Evolutionary conservation across 768 basidiomycete genomes (phyloP), one percentile per base, ranked within the genome.

Genomic region (Nevesoporus exiguus): DNA sequence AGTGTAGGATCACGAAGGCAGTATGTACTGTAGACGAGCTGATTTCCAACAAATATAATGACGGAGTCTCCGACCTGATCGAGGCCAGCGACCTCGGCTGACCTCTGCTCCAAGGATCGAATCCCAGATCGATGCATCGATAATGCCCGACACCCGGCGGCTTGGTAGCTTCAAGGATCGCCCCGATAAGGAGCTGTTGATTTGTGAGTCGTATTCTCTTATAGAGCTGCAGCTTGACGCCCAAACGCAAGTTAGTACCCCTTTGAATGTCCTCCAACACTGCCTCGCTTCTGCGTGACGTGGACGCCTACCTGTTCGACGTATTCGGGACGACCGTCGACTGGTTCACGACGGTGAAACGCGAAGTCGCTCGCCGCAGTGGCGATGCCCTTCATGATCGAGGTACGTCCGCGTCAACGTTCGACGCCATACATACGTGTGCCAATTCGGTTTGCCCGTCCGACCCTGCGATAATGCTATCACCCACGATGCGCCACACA

Each of bases 261-360:
- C 3, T 6, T 7, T 5, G 21, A 8, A 58, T 59, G 60, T 36
- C 60, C 8, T 40, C 46, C 24, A 1, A 45, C 15, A 45, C 44
- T 10, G 2, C 15, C 7, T 37, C 37, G 7, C 11, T 52, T 19
- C 33, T 62, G 21, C 54, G 57, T 27, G 65, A 68, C 19, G 63
- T 80, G 22, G 73, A 80, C 30, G 77, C 70, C 7, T 71, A 77
- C 33, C 37, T 78, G 9, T 81, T 81, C 48, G 80, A 81, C 43
- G 74, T 77, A 14, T 74, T 82, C 44, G 80, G 80, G 5, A 82
- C 80, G 1, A 74, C 76, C 3, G 77, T 80, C 11, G 77, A 81
- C 55, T 81, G 69, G 67, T 62, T 63, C 56, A 61, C 59, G 2
- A 59, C 67, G 1, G 55, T 68, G 31, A 53, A 27, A 27, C 69